Base-by-base conservation (phyloP, 1,284 basidiomycete genomes). In the Sporisorium scitamineum region DNA sequence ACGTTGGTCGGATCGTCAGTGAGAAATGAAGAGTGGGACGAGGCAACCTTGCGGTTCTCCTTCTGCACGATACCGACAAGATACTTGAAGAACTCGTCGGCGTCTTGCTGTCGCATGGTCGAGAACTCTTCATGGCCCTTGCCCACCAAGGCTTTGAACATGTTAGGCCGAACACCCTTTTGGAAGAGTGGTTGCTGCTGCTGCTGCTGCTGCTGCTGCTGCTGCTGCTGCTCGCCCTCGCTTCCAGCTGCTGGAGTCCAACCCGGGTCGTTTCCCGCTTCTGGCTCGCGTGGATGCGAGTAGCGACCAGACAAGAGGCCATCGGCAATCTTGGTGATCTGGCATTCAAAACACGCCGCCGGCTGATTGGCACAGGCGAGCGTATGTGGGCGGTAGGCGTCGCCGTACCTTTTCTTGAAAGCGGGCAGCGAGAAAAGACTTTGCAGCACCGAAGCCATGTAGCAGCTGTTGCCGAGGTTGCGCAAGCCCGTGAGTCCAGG, bases 381-480 rank as follows among this genome's bases (percentile, higher is more conserved):
- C 77, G 90, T 90, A 84, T 96, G 94, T 3, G 87, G 76, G 24
- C 86, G 85, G 18, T 89, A 88, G 0, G 88, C 86, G 11, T 89
- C 87, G 56, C 87, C 86, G 87, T 96, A 99, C 13, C 93, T 90
- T 10, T 88, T 84, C 72, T 91, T 90, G 88, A 97, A 97, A 0
- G 90, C 83, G 0, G 92, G 89, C 3, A 97, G 88, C 0, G 94
- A 88, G 87, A 97, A 97, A 1, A 98, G 81, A 0, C 90, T 90
- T 87, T 99, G 96, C 0, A 98, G 86, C 20, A 95, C 92, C 0
- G 95, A 97, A 0, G 95, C 94, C 91, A 99, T 94, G 87, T 99
- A 99, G 86, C 97, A 99, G 86, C 94, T 94, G 87, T 98, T 99
- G 1, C 96, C 97, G 1, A 99, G 90, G 85, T 99, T 99, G 45